These are phyloP conservation scores for Abelmoschus esculentus DNA, from an alignment of 345 rosid genomes.

Conservation along the genomic window DNA sequence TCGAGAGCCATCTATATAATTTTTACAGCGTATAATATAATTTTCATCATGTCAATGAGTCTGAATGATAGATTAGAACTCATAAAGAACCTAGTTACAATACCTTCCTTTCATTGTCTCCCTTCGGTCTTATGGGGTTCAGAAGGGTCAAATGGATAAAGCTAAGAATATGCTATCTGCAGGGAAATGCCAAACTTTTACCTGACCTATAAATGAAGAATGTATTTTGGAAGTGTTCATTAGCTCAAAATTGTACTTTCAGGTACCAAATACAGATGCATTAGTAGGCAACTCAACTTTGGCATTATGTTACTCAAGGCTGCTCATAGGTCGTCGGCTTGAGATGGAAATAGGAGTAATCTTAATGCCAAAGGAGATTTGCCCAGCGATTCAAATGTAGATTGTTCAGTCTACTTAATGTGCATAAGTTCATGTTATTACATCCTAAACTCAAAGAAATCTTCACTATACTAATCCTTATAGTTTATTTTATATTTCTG, in stretches of 20 bases:
- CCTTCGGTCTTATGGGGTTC: neutral
- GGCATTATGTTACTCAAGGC: constrained; percentile 22
- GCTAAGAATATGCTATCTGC: constrained; percentile 19
- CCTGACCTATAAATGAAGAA: neutral
- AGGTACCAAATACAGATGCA: constrained; percentile 13
- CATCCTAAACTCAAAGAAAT: too few species aligned
- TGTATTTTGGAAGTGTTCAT: neutral
- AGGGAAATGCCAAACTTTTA: constrained; percentile 5
- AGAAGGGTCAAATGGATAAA: constrained; percentile 11
- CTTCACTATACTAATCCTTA: too few species aligned
- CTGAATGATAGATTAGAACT: constrained; percentile 1
- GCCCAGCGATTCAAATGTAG: constrained; percentile 29
- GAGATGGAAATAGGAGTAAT: neutral
- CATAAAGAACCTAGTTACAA: neutral
- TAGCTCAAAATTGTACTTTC: neutral
- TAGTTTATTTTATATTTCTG: too few species aligned
- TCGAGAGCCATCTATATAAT: neutral
- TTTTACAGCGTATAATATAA: constrained; percentile 4
- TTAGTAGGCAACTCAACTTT: constrained; percentile 32
- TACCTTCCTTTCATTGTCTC: neutral
- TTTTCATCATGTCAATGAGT: neutral
- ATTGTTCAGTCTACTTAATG: neutral
- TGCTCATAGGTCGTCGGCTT: neutral
- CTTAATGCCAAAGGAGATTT: constrained; percentile 50
- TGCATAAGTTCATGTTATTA: too few species aligned